A percentile compares a stretch with the other conserved stretches of the same genome.
phyloP scores from a whole-genome alignment of 345 rosid species.

The Ricinus communis region DNA sequence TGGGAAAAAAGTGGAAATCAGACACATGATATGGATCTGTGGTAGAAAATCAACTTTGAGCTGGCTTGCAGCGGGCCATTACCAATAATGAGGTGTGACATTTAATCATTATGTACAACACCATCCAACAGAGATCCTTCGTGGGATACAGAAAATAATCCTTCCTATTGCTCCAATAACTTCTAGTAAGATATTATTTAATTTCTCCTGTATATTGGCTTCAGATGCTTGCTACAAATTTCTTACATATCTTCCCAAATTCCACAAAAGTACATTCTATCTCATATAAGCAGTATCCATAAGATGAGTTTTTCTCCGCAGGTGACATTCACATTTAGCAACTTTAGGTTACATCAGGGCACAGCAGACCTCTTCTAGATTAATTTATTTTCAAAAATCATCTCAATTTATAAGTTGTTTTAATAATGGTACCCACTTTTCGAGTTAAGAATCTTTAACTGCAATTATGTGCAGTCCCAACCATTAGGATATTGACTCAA shows the following conservation, averaged over 20 bases:
- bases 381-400: not conserved
- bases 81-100: not conserved
- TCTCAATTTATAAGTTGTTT: not conserved
- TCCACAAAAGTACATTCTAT: not conserved
- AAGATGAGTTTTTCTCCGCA: not conserved
- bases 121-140: too few species aligned
- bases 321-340: not conserved
- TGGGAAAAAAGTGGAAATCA: not conserved
- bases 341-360: not conserved
- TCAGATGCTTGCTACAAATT: not conserved
- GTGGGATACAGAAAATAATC: too few species aligned
- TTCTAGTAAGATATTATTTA: not conserved
- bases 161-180: not conserved
- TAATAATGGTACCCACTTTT: not conserved
- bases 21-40: not conserved
- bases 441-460: too few species aligned
- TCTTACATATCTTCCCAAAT: not conserved
- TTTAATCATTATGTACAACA: not conserved
- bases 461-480: not conserved
- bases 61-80: not conserved
- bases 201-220: not conserved
- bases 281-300: not conserved
- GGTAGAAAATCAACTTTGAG: not conserved
- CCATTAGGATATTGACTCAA: not conserved
- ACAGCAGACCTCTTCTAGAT: not conserved